Percentiles rank a stretch among this genome's conserved stretches.
Conservation (phyloP, 305 asterid species). For the Petunia hybrid region DNA sequence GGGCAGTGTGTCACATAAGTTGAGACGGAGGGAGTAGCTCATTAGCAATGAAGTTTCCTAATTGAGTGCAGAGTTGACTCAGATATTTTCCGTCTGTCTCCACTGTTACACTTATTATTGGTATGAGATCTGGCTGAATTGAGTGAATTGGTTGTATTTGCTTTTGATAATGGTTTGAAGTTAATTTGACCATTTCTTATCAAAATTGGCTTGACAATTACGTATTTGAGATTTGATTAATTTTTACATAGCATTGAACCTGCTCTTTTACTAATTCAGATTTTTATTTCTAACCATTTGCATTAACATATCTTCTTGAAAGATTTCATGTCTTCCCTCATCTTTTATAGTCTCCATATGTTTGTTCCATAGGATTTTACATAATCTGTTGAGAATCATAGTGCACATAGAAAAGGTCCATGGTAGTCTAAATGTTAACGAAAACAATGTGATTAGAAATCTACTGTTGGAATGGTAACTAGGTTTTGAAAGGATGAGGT, state of each 20-base stretch:
- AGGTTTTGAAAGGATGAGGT: background rate
- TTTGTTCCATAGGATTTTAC: background rate
- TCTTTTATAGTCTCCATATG: background rate
- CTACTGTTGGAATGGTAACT: background rate
- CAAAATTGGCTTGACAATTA: background rate
- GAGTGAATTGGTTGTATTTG: background rate
- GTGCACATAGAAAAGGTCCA: constrained; percentile 5
- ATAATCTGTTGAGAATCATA: background rate
- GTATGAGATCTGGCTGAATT: background rate
- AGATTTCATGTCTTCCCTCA: background rate
- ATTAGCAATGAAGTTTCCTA: background rate
- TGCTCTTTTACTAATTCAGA: no score
- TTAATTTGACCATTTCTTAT: background rate
- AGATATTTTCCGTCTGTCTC: background rate
- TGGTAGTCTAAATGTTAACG: background rate
- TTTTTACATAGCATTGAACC: background rate
- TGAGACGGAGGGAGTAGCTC: background rate
- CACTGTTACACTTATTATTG: background rate
- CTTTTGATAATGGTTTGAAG: background rate
- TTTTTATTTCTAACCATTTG: background rate
- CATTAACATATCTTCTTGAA: background rate
- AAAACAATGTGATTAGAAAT: background rate
- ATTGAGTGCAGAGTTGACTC: background rate
- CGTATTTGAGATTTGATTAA: background rate
- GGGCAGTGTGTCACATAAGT: no score